phyloP scores from a whole-genome alignment of 2,329 filamentous ascomycete genomes.

The Spiromastix sp. region DNA sequence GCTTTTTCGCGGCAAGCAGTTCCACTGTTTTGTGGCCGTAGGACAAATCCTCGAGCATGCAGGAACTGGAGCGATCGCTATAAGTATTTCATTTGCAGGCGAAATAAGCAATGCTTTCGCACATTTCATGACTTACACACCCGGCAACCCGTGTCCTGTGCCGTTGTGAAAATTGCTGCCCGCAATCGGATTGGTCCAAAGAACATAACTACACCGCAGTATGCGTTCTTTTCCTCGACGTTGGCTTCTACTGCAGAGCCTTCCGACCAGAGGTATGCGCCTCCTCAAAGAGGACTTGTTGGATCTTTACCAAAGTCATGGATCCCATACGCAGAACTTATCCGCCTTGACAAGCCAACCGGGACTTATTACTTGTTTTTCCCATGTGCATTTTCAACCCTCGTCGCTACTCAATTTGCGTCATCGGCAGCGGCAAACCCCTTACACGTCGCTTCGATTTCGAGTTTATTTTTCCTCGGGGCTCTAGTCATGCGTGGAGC shows the following conservation, averaged over 20 bases:
- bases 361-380: constrained; percentile 46
- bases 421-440: constrained; percentile 28
- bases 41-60: too few species aligned
- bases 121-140: too few species aligned
- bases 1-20: too few species aligned
- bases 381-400: constrained; percentile 40
- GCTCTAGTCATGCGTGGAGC: constrained; percentile 42
- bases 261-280: constrained; percentile 27
- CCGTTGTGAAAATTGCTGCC: too few species aligned
- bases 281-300: constrained; percentile 36
- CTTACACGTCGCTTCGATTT: constrained; percentile 27
- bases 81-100: too few species aligned
- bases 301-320: constrained; percentile 38
- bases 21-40: too few species aligned
- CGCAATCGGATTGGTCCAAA: too few species aligned
- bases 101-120: too few species aligned
- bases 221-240: constrained; percentile 1
- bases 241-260: constrained; percentile 1
- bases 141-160: too few species aligned
- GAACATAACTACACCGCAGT: neutral
- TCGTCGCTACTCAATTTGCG: constrained; percentile 31
- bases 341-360: constrained; percentile 42
- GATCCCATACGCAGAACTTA: constrained; percentile 45
- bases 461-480: constrained; percentile 31
- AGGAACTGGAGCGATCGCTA: too few species aligned